Conservation (phyloP, 306 rosid genomes). For the Ceratonia siliqua region DNA sequence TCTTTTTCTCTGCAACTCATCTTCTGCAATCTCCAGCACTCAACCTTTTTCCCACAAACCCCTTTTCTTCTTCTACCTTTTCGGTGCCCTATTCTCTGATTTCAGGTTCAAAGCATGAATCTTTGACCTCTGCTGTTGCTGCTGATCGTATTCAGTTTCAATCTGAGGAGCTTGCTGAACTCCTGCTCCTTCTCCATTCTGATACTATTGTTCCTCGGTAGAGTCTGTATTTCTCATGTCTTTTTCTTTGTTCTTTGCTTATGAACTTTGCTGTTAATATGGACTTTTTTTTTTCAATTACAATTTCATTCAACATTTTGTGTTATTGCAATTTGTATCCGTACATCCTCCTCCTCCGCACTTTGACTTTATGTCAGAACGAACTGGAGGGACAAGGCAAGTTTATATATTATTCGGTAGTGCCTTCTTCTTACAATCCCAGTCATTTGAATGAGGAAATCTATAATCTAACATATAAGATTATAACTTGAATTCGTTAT, state of each 20-base stretch:
- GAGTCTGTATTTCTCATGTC: neutral
- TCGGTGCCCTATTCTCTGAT: neutral
- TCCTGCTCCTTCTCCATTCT: conserved; percentile 31
- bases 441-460: neutral
- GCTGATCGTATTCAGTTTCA: conserved; percentile 24
- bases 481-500: conserved; percentile 13
- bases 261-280: neutral
- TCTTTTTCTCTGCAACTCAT: neutral
- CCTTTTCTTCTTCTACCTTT: neutral
- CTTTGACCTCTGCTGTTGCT: conserved; percentile 5
- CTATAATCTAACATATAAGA: neutral
- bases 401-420: no score
- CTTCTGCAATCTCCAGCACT: conserved; percentile 1
- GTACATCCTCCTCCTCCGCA: neutral
- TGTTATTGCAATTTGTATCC: neutral
- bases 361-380: neutral
- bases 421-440: neutral
- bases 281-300: neutral
- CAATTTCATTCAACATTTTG: neutral
- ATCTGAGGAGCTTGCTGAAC: conserved; percentile 31
- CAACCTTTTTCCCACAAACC: neutral
- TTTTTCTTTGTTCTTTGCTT: neutral
- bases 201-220: conserved; percentile 3
- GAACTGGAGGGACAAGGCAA: neutral
- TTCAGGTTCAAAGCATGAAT: conserved; percentile 17